These are phyloP conservation scores for Yamadazyma jaroonii DNA, from an alignment of 1,139 yeast genomes.

Conservation along the genomic window DNA sequence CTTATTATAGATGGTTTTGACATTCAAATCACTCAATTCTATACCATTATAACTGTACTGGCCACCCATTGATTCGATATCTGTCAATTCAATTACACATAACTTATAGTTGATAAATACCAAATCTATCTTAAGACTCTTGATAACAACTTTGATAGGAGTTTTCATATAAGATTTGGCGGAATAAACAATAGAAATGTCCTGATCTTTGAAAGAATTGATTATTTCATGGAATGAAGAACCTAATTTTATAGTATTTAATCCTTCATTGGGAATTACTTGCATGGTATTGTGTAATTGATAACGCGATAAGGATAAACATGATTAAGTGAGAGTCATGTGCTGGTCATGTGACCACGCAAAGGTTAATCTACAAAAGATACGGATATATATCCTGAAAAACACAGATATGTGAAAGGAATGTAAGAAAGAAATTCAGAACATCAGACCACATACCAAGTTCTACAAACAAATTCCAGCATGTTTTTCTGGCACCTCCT, in stretches of 20 bases:
- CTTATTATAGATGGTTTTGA: slow-evolving; percentile 51
- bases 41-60: slow-evolving; percentile 31
- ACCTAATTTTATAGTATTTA: slow-evolving; percentile 27
- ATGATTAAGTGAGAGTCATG: too few species aligned
- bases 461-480: too few species aligned
- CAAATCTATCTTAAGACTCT: slow-evolving; percentile 33
- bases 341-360: too few species aligned
- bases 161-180: slow-evolving; percentile 22
- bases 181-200: slow-evolving; percentile 25
- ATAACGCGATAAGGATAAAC: too few species aligned
- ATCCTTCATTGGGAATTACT: slow-evolving; percentile 34
- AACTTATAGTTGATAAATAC: slow-evolving; percentile 40
- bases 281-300: slow-evolving; percentile 2
- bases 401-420: too few species aligned
- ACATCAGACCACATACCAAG: too few species aligned
- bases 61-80: slow-evolving; percentile 14
- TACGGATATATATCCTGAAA: too few species aligned
- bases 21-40: slow-evolving; percentile 13
- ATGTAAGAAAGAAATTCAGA: too few species aligned
- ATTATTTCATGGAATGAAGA: slow-evolving; percentile 25
- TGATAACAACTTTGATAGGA: slow-evolving; percentile 31
- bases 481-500: too few species aligned
- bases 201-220: slow-evolving; percentile 23
- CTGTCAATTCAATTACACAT: slow-evolving; percentile 44
- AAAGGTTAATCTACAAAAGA: too few species aligned